Base-by-base conservation (phyloP, 148 eudicot genomes). In the Cornus suecica region DNA sequence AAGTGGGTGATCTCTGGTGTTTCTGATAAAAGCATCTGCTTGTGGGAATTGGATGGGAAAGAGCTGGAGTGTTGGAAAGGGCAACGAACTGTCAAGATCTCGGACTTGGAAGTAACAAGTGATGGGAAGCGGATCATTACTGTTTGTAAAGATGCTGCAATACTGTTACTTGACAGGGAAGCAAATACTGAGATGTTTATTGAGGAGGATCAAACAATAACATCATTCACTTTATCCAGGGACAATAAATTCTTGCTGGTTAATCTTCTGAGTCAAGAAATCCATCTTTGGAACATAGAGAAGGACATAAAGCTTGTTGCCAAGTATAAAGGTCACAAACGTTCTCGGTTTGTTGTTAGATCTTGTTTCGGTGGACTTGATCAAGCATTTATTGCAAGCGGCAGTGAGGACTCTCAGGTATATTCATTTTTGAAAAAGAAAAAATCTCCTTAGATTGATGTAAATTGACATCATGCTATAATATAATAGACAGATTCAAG, bases 351-450 rank as follows among this genome's bases (percentile, higher is more conserved):
- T 61, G 27, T 93, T 24, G 79, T 91, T 65, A 85, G 90, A 69
- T 90, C 98, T 48, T 93, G 98, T 80, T 93, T 93, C 63, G 98
- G 98, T 77, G 96, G 98, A 72, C 77, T 89, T 77, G 85, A 85
- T 15, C 88, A 93, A 84, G 81, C 93, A 66, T 93, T 93, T 78
- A 84, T 93, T 76, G 91, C 98, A 65, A 91, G 98, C 65, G 96
- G 98, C 52, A 91, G 98, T 76, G 96, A 93, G 84, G 96, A 93
- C 77, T 91, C 98, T 68, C 96, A 89, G 96, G 97, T 93, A 83
- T 15, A 0, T 58, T 18, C 6, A 2, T 10, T 22, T 58, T 6
- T 20, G n/a, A n/a, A n/a, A n/a, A n/a, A n/a, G n/a, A n/a, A n/a
- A 48, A 48, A 13, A 11, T 48, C 54, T 13, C 15, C 15, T 11